These are phyloP conservation scores for Cairneyella variabilis DNA, from an alignment of 495 filamentous ascomycete genomes.

Conservation along the genomic window DNA sequence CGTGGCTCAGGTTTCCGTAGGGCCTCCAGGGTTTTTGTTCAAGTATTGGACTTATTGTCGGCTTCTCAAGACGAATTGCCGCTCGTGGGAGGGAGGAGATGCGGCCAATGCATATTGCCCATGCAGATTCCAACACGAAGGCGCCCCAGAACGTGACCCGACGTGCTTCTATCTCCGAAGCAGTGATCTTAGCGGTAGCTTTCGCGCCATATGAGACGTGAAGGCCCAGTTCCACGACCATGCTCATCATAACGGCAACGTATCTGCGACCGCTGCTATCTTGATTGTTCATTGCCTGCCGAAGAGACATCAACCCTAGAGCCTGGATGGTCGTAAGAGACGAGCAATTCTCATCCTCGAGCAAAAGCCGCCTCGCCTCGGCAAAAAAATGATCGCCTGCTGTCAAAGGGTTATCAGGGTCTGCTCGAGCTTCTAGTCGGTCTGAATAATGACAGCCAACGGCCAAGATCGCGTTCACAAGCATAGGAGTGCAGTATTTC, in stretches of 20 bases:
- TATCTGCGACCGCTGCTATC: constrained; percentile 40
- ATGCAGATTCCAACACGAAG: constrained; percentile 38
- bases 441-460: constrained; percentile 70
- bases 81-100: constrained; percentile 37
- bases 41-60: constrained; percentile 20
- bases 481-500: constrained; percentile 66
- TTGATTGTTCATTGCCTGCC: constrained; percentile 36
- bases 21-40: constrained; percentile 32
- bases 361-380: constrained; percentile 58
- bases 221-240: constrained; percentile 27
- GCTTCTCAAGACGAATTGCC: constrained; percentile 38
- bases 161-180: constrained; percentile 37
- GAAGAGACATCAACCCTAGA: constrained; percentile 65
- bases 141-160: constrained; percentile 44
- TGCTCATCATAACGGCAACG: constrained; percentile 33
- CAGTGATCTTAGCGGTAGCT: constrained; percentile 23
- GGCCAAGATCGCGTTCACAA: constrained; percentile 72
- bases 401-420: constrained; percentile 44
- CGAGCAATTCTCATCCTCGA: constrained; percentile 52
- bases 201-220: constrained; percentile 13
- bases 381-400: constrained; percentile 70
- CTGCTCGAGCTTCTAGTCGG: constrained; percentile 56
- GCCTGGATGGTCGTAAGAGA: constrained; percentile 77
- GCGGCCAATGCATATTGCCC: constrained; percentile 39
- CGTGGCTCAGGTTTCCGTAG: constrained; percentile 19